Percentiles rank a stretch among this genome's conserved stretches.
Evolutionary conservation across 768 basidiomycete species (phyloP).

Genomic region (Lyophyllum shimeji): DNA sequence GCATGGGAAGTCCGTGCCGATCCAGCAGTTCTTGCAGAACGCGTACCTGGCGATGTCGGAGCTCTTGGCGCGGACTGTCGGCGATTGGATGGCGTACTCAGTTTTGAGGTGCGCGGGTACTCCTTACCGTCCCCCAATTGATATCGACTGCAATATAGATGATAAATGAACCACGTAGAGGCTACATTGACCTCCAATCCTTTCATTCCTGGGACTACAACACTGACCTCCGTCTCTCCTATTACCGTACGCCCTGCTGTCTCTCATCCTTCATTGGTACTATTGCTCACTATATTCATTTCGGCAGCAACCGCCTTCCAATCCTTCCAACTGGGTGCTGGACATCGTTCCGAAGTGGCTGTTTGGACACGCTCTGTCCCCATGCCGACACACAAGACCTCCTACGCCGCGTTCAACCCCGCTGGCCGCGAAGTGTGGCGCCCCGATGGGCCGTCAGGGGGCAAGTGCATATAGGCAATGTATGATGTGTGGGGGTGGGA

Average conservation of each 20-base stretch:
- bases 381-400: slow-evolving; percentile 72
- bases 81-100: slow-evolving; percentile 78
- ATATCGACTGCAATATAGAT: slow-evolving; percentile 45
- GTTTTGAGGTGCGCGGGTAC: slow-evolving; percentile 70
- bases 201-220: slow-evolving; percentile 91
- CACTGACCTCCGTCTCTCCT: slow-evolving; percentile 85
- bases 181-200: slow-evolving; percentile 82
- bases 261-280: not conserved
- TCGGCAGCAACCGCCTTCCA: slow-evolving; percentile 74
- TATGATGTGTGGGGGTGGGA: slow-evolving; percentile 97
- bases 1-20: slow-evolving; percentile 51
- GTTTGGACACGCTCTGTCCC: slow-evolving; percentile 88
- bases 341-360: slow-evolving; percentile 76
- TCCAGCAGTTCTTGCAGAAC: slow-evolving; percentile 83
- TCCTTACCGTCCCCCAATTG: not conserved
- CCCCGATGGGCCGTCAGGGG: slow-evolving; percentile 67
- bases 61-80: slow-evolving; percentile 62
- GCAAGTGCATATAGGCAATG: slow-evolving; percentile 83
- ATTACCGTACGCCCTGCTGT: slow-evolving; percentile 57
- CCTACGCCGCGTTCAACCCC: slow-evolving; percentile 58
- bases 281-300: not conserved
- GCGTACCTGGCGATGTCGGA: slow-evolving; percentile 80
- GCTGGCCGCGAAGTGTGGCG: slow-evolving; percentile 66
- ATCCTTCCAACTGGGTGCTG: slow-evolving; percentile 91
- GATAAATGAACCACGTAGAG: slow-evolving; percentile 94